Evolutionary conservation across 768 basidiomycete species (phyloP).

Genomic region (Trametes gibbosa): DNA sequence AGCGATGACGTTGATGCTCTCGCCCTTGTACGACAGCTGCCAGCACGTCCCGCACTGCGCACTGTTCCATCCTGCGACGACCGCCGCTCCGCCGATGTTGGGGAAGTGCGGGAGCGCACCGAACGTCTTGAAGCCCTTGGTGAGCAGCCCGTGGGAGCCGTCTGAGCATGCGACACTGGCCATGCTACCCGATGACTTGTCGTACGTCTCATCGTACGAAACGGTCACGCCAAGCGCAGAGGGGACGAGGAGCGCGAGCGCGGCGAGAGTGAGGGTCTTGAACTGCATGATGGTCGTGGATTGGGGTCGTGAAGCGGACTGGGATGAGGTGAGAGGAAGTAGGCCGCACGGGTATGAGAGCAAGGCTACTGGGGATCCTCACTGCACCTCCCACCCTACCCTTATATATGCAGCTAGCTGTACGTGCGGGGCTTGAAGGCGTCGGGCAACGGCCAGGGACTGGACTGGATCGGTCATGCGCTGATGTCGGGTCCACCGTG

Average conservation of each 20-base stretch:
- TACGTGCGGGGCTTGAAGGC: background rate
- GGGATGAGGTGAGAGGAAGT: background rate
- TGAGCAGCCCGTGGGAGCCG: constrained; percentile 37
- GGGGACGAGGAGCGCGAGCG: constrained; percentile 16
- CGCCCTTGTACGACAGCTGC: constrained; percentile 48
- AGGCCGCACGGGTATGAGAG: background rate
- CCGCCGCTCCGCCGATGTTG: constrained; percentile 53
- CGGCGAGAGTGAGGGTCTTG: constrained; percentile 14
- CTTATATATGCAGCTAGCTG: background rate
- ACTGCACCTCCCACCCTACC: background rate
- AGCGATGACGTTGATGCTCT: constrained; percentile 47
- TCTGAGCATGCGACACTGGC: constrained; percentile 47
- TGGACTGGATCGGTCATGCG: background rate
- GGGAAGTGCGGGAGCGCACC: constrained; percentile 56
- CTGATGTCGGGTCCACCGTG: background rate
- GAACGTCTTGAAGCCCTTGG: constrained; percentile 44
- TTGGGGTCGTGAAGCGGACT: constrained; percentile 3
- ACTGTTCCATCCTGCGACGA: constrained; percentile 51
- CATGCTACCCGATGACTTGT: constrained; percentile 40
- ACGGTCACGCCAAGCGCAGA: constrained; percentile 25
- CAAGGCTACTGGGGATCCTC: background rate
- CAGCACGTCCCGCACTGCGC: constrained; percentile 59
- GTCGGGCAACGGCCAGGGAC: background rate
- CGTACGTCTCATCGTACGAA: constrained; percentile 50
- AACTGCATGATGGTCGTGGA: constrained; percentile 14